Base-by-base conservation (phyloP, 2,329 filamentous ascomycete species). In the Lasiodiplodia hormozganensis region DNA sequence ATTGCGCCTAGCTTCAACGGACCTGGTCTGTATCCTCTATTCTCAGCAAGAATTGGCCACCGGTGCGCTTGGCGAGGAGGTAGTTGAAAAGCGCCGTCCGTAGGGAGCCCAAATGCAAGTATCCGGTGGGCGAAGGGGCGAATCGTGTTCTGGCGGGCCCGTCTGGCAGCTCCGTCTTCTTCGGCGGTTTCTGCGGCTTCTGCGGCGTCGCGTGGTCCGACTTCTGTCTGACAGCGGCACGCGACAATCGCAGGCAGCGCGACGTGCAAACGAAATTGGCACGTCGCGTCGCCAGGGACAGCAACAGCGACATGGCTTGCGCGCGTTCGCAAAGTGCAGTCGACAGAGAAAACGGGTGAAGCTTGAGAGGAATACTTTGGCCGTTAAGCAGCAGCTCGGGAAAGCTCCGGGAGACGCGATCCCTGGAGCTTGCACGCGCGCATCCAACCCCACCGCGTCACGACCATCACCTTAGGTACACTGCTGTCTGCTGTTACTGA, bases 1-100 rank as follows among this genome's bases (percentile, higher is more conserved):
- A 2, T 11, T 60, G 40, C n/a, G 23, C 40, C 34, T 34, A 25
- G 25, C 23, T 56, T 34, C 28, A 23, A 43, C 21, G 40, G 65
- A 94, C 92, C 85, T 93, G 92, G 80, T 98, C 96, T 4, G 96
- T 99, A 78, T 99, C 96, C 82, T 99, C 96, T 71, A 99, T 89
- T 11, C 96, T 89, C 62, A 99, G 82, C 12, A 99, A 81, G 75
- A 99, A 99, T 77, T 97, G 91, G 7, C 96, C 96, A 4, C 91
- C 90, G 0, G 96, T 97, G 2, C 91, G 89, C 75, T 90, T 92
- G 0, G 96, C 94, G n/a, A 97, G 85, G 4, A 99, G 83, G 73
- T 95, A 97, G 76, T 97, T 98, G 83, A 94, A 98, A n/a, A 99
- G 81, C 0, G 96, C 96, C 0, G 96, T 99, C 69, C 96, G 87